Conservation (phyloP, 257 asterid species). For the Cordia subcordata region DNA sequence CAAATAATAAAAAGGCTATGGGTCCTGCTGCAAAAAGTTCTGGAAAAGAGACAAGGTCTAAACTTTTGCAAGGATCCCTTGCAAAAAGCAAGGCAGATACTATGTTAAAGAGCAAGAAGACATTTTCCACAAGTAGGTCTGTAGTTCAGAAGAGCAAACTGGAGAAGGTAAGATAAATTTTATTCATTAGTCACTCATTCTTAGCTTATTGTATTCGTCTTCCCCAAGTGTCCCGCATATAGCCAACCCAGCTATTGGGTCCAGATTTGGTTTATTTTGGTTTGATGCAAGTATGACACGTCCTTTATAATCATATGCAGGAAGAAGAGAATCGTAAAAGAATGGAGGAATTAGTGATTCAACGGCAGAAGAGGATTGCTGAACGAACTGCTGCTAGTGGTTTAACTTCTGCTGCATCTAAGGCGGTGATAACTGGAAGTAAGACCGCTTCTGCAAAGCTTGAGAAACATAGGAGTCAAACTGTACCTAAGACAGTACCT, state of each 20-base stretch:
- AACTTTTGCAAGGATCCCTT: conserved; percentile 28
- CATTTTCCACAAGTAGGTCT: conserved; percentile 41
- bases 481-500: conserved; percentile 5
- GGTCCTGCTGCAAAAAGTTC: conserved; percentile 28
- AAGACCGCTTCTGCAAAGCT: conserved; percentile 43
- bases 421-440: conserved; percentile 43
- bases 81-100: conserved; percentile 34
- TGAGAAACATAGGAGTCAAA: conserved; percentile 23
- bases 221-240: conserved; percentile 7
- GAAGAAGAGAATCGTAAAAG: conserved; percentile 77
- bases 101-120: conserved; percentile 43
- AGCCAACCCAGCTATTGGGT: too few species aligned
- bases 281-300: not conserved
- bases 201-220: not conserved
- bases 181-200: not conserved
- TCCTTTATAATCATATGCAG: conserved; percentile 19
- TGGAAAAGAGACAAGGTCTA: conserved; percentile 34
- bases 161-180: conserved; percentile 39
- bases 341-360: conserved; percentile 47
- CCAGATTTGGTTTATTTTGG: not conserved
- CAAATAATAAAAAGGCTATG: conserved; percentile 28
- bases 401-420: conserved; percentile 27
- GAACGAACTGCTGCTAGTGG: conserved; percentile 63
- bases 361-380: conserved; percentile 76
- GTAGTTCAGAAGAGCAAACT: conserved; percentile 56